A percentile compares a stretch with the other conserved stretches of the same genome.
Conservation (phyloP, 2,329 filamentous ascomycete genomes). For the Xylaria sp. region DNA sequence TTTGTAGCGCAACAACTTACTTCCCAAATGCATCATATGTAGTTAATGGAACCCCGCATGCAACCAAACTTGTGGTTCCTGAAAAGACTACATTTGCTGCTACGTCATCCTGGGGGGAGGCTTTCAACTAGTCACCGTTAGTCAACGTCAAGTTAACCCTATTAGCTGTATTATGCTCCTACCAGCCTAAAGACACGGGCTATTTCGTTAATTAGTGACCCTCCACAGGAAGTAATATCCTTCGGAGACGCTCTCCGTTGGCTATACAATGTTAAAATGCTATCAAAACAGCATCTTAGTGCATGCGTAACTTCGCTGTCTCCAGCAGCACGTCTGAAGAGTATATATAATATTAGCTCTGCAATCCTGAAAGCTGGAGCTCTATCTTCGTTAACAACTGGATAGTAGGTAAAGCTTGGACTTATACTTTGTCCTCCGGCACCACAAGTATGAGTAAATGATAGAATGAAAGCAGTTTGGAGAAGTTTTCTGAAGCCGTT, state of each 20-base stretch:
- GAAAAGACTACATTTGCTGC: background rate
- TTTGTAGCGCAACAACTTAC: background rate
- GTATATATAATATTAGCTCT: no score
- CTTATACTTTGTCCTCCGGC: conserved; percentile 30
- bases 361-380: conserved; percentile 29
- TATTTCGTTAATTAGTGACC: background rate
- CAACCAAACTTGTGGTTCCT: background rate
- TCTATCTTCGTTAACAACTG: conserved; percentile 4
- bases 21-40: background rate
- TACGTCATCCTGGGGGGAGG: no score
- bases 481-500: background rate
- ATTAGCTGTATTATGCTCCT: no score
- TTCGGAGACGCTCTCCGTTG: conserved; percentile 5
- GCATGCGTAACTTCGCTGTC: background rate
- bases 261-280: conserved; percentile 11
- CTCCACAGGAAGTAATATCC: background rate
- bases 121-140: no score
- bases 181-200: accelerated
- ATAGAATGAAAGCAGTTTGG: conserved; percentile 18
- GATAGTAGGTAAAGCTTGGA: conserved; percentile 30
- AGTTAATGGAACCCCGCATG: conserved; percentile 4
- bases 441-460: conserved; percentile 13
- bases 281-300: conserved; percentile 1
- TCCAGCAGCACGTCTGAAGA: no score
- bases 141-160: no score